Evolutionary conservation across 208 protist genomes (phyloP), one percentile per base, ranked within the genome.

Genomic region (Tritrichomonas musculus): DNA sequence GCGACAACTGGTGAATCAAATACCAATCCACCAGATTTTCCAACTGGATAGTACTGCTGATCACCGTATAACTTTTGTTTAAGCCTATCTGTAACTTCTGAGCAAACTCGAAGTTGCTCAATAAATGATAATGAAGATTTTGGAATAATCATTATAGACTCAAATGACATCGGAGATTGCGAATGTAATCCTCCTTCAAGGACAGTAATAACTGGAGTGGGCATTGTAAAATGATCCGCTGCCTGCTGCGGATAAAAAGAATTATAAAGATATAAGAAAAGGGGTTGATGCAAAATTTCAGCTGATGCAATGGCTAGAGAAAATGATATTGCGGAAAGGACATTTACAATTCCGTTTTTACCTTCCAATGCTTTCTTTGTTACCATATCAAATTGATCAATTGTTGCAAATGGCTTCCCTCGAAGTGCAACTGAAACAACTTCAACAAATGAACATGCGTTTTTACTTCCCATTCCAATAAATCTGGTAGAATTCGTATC

Each of bases 61-160:
- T 82, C 73, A 0, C 73, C 73, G 30, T 82, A 82, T 22, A 82
- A 20, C n/a, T 88, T 88, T 4, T 53, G 11, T 88, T 88, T 44
- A 39, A 88, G 11, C 33, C n/a, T 25, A 57, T 88, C 20, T 1
- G 77, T 20, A 20, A 88, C 47, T 88, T 88, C 77, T 39, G 77
- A 55, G 30, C 77, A 88, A 88, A 88, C 44, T 39, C 77, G 41
- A 57, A 88, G 77, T 57, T 88, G 77, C 27, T 88, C 77, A 39
- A 57, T 57, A 36, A 53, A 88, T 22, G 77, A 88, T 39, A 88
- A 20, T 36, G 47, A 33, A 22, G 47, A 2, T 57, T 88, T 88
- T 33, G 77, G 77, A 36, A 88, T 53, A 39, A 88, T 88, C 11
- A 60, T 53, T 39, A 88, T 11, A 33, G 77, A 53, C 39, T 88